phyloP scores from a whole-genome alignment of 805 yeast genomes.

The Priceomyces medius region DNA sequence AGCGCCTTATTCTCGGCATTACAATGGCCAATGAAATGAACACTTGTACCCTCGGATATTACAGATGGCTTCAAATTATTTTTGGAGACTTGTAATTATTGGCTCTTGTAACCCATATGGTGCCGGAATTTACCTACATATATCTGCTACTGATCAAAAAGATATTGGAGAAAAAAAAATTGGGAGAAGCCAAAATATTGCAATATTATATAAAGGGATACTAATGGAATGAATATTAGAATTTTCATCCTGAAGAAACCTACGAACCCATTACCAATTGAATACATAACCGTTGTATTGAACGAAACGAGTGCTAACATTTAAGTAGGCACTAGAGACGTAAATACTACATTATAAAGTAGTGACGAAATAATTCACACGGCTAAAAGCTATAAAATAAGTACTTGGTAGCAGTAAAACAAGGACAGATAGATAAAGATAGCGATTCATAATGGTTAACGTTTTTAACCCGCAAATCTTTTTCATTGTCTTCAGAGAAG shows the following conservation, averaged over 20 bases:
- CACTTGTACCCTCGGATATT: constrained; percentile 1
- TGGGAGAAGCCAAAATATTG: too few species aligned
- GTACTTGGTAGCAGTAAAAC: not conserved
- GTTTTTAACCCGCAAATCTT: constrained; percentile 75
- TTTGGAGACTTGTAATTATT: too few species aligned
- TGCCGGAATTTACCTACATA: too few species aligned
- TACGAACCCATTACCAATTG: constrained; percentile 1
- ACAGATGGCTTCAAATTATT: too few species aligned
- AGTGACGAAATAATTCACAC: not conserved
- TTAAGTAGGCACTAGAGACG: not conserved
- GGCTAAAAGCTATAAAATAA: not conserved
- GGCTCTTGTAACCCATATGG: too few species aligned
- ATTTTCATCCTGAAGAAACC: too few species aligned
- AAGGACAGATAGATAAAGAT: not conserved
- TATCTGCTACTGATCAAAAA: not conserved
- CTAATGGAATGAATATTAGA: too few species aligned
- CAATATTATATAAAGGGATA: not conserved
- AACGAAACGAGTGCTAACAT: not conserved
- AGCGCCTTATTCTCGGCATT: too few species aligned
- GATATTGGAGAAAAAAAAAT: too few species aligned
- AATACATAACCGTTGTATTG: constrained; percentile 3
- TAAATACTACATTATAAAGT: not conserved
- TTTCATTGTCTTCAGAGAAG: constrained; percentile 90
- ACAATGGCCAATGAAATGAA: too few species aligned
- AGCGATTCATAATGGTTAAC: constrained; percentile 18